Conservation (phyloP, 352 stramenopile species). For the Phytopythium boreale region DNA sequence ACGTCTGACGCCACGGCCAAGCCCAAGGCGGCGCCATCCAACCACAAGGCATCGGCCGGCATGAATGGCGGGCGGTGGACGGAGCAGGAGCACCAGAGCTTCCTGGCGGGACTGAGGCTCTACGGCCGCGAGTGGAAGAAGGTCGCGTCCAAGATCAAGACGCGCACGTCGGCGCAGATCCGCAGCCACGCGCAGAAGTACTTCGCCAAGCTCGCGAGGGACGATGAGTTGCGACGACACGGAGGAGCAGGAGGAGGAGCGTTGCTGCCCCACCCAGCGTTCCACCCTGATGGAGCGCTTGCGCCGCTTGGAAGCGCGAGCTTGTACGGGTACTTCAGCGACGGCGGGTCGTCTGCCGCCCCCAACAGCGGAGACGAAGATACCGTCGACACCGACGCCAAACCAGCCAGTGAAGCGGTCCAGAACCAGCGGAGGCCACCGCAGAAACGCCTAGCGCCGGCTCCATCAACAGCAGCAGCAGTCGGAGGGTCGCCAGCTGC, state of each 20-base stretch:
- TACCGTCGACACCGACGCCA: conserved; percentile 13
- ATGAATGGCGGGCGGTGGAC: conserved; percentile 94
- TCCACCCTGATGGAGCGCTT: neutral
- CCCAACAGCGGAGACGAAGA: conserved; percentile 59
- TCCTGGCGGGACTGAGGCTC: conserved; percentile 89
- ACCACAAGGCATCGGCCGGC: conserved; percentile 48
- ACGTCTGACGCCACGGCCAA: neutral
- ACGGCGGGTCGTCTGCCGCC: conserved; percentile 53
- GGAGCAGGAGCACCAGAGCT: conserved; percentile 93
- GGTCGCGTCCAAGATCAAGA: conserved; percentile 88
- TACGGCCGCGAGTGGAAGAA: conserved; percentile 99
- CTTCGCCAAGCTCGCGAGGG: conserved; percentile 81
- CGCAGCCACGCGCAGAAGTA: conserved; percentile 87
- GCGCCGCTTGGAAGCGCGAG: neutral
- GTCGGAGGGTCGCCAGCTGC: neutral
- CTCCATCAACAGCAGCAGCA: neutral
- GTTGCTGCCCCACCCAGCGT: neutral
- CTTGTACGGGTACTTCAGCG: conserved; percentile 54
- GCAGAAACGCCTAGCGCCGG: neutral
- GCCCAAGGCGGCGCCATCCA: conserved; percentile 3
- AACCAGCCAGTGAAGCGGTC: neutral
- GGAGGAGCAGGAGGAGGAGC: conserved; percentile 20
- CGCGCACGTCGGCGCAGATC: conserved; percentile 83
- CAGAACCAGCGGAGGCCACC: neutral
- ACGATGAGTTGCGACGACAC: conserved; percentile 64